Conservation (phyloP, 2,329 filamentous ascomycete species). For the Microcyclospora pomicola region DNA sequence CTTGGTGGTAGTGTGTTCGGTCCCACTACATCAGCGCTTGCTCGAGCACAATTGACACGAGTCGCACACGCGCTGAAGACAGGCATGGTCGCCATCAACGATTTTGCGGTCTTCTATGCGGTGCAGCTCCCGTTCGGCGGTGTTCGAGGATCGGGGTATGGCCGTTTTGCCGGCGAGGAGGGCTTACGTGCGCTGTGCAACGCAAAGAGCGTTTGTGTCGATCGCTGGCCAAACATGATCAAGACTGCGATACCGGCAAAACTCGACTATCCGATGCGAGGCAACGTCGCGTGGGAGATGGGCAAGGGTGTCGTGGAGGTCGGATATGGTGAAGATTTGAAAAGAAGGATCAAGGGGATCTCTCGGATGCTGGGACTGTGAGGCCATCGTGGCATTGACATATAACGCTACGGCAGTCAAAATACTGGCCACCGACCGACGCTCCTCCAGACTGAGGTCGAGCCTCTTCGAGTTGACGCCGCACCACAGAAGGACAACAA, state of each 20-base stretch:
- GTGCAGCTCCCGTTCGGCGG: conserved; percentile 92
- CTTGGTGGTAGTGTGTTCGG: conserved; percentile 87
- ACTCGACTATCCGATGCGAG: conserved; percentile 63
- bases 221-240: conserved; percentile 45
- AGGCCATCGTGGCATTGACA: conserved; percentile 1
- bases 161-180: conserved; percentile 82
- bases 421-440: not conserved
- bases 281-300: conserved; percentile 25
- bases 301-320: conserved; percentile 34
- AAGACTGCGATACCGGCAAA: conserved; percentile 68
- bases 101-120: conserved; percentile 87
- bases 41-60: conserved; percentile 45
- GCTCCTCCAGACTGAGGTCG: conserved; percentile 2
- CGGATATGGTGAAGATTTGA: conserved; percentile 31
- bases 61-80: conserved; percentile 58
- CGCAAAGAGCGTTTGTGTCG: conserved; percentile 70
- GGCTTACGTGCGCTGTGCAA: conserved; percentile 77
- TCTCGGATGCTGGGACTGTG: conserved; percentile 22
- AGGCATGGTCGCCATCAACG: conserved; percentile 90
- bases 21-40: conserved; percentile 25
- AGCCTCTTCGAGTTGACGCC: conserved; percentile 1
- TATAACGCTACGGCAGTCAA: not conserved
- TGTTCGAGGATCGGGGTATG: conserved; percentile 75
- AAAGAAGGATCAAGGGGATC: conserved; percentile 27
- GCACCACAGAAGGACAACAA: too few species aligned